Evolutionary conservation across 2,329 filamentous ascomycete genomes (phyloP).

Genomic region (Boeremia lycopersici): DNA sequence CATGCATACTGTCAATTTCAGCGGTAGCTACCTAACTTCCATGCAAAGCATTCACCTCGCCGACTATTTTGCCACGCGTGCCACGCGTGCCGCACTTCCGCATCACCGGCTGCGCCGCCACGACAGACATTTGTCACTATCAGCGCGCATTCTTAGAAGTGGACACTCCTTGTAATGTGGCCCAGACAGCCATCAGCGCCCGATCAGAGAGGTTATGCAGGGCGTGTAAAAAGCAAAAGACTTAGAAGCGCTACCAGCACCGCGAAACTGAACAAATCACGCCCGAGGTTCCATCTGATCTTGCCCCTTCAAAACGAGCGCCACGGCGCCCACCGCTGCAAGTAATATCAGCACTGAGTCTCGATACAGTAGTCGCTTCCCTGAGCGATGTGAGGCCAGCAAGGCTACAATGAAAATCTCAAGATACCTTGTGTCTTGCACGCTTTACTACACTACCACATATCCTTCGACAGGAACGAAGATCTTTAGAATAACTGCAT

Average conservation of each 20-base stretch:
- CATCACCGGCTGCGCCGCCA: constrained; percentile 5
- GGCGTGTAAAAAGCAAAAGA: constrained; percentile 13
- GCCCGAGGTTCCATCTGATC: background rate
- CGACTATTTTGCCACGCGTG: background rate
- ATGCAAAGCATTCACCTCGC: background rate
- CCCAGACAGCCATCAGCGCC: background rate
- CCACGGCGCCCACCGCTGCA: constrained; percentile 1
- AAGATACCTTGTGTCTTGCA: background rate
- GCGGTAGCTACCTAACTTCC: no score
- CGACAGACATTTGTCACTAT: constrained; percentile 1
- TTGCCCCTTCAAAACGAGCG: background rate
- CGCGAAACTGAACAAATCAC: background rate
- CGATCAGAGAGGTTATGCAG: constrained; percentile 1
- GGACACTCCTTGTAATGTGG: background rate
- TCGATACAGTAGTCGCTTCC: background rate
- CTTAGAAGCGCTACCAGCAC: constrained; percentile 3
- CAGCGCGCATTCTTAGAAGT: background rate
- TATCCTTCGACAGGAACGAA: no score
- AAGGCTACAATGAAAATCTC: background rate
- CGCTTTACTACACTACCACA: background rate
- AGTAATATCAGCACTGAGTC: background rate
- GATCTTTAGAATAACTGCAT: no score
- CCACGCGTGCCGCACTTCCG: background rate
- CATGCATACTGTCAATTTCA: background rate
- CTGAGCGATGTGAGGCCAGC: background rate